Conservation (phyloP, 495 filamentous ascomycete genomes). For the Apiosordaria backusii region DNA sequence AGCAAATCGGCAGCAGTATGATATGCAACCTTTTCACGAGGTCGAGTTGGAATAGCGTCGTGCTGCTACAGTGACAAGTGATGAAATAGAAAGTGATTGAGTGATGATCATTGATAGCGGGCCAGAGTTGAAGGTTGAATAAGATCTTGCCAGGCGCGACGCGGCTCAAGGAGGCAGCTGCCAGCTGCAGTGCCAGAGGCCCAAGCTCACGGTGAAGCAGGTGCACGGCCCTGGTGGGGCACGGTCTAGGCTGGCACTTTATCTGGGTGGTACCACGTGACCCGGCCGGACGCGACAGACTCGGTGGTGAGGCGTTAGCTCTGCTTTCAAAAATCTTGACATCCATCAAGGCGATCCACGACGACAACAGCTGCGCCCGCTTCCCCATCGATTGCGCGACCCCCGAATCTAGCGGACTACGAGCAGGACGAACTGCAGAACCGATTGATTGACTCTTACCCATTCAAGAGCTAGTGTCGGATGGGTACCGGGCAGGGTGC, state of each 20-base stretch:
- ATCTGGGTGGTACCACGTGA: constrained; percentile 15
- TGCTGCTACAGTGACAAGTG: background rate
- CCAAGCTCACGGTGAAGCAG: constrained; percentile 1
- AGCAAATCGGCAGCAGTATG: no score
- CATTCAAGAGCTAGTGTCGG: constrained; percentile 11
- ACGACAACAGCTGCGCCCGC: constrained; percentile 10
- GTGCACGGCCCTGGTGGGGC: background rate
- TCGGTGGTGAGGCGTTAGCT: constrained; percentile 14
- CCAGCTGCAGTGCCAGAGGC: background rate
- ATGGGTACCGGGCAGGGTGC: constrained; percentile 24
- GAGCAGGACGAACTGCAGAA: constrained; percentile 4
- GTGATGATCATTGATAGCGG: no score
- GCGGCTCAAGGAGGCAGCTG: background rate
- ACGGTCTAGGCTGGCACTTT: background rate
- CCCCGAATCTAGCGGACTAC: background rate
- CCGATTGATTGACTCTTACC: background rate
- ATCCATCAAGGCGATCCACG: background rate
- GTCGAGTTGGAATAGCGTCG: background rate
- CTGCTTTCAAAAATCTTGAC: constrained; percentile 20
- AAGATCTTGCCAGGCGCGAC: background rate
- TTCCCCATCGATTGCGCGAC: constrained; percentile 11
- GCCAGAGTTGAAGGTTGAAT: background rate
- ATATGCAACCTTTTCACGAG: no score
- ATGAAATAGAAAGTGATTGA: background rate
- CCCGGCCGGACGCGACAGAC: constrained; percentile 21